phyloP scores from a whole-genome alignment of 2,329 filamentous ascomycete genomes.

The Aspergillus fumigatus region DNA sequence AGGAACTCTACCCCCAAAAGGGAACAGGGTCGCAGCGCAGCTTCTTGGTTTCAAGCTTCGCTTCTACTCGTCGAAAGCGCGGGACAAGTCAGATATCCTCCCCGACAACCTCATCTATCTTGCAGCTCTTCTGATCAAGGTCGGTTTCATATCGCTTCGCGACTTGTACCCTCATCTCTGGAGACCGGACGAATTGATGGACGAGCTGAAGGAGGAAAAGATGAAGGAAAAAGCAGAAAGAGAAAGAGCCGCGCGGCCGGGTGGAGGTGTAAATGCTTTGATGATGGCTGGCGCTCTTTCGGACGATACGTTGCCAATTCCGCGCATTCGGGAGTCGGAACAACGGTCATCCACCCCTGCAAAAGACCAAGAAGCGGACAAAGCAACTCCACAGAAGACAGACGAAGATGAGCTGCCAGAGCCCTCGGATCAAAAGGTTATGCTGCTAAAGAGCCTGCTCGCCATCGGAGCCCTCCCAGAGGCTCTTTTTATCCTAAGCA shows the following conservation, averaged over 20 bases:
- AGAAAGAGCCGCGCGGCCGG: conserved; percentile 66
- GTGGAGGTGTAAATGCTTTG: conserved; percentile 73
- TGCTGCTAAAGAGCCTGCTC: conserved; percentile 76
- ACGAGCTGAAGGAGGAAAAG: conserved; percentile 63
- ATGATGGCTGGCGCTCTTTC: conserved; percentile 80
- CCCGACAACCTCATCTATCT: conserved; percentile 92
- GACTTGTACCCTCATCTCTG: conserved; percentile 92
- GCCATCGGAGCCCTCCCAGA: conserved; percentile 91
- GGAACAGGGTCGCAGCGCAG: conserved; percentile 89
- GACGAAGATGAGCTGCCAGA: conserved; percentile 58
- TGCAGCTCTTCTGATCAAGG: conserved; percentile 87
- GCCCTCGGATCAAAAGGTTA: conserved; percentile 81
- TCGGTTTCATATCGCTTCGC: conserved; percentile 88
- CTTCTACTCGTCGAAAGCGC: conserved; percentile 80
- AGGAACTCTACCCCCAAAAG: conserved; percentile 73
- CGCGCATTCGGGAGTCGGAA: conserved; percentile 49
- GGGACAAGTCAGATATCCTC: conserved; percentile 69
- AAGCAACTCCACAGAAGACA: conserved; percentile 28
- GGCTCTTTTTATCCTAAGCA: conserved; percentile 83
- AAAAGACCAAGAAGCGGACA: conserved; percentile 50
- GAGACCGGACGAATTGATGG: conserved; percentile 79
- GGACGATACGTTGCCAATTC: conserved; percentile 64
- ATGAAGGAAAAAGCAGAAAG: conserved; percentile 73
- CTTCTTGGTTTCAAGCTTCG: conserved; percentile 94
- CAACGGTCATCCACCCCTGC: conserved; percentile 50